Percentiles rank a stretch among this genome's conserved stretches.
phyloP scores from a whole-genome alignment of 306 rosid species.

The Vigna hirtella region DNA sequence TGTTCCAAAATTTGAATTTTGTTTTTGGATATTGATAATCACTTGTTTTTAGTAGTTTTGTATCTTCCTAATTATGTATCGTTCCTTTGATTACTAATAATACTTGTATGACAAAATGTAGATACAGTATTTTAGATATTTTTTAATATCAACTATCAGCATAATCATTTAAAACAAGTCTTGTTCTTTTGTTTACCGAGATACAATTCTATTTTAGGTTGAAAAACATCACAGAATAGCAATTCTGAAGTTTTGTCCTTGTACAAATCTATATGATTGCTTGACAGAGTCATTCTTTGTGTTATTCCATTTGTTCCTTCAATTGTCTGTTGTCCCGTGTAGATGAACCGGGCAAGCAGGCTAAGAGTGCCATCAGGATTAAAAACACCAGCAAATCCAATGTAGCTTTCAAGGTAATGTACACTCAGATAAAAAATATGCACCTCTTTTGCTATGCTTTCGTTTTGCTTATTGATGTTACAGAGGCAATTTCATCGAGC shows the following conservation, averaged over 20 bases:
- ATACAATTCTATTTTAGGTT: too few species aligned
- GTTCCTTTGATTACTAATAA: too few species aligned
- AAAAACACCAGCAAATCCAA: conserved; percentile 83
- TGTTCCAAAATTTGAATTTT: too few species aligned
- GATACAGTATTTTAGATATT: too few species aligned
- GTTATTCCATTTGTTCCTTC: background rate
- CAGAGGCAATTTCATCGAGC: conserved; percentile 5
- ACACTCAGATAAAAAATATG: conserved; percentile 15
- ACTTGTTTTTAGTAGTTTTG: background rate
- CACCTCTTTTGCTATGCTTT: background rate
- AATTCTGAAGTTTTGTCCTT: too few species aligned
- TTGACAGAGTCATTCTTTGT: background rate
- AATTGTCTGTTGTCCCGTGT: conserved; percentile 32
- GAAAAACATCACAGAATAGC: too few species aligned
- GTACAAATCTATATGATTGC: too few species aligned
- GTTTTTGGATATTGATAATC: background rate
- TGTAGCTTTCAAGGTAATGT: conserved; percentile 88
- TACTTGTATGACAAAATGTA: too few species aligned
- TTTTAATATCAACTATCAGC: too few species aligned
- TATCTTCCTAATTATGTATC: too few species aligned
- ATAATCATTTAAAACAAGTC: too few species aligned
- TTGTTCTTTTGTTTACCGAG: too few species aligned
- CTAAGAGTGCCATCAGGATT: conserved; percentile 87
- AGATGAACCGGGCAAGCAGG: conserved; percentile 98
- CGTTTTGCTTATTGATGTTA: conserved; percentile 22